Evolutionary conservation across 129 eudicot genomes (phyloP).

Genomic region (Saussurea involucrata): DNA sequence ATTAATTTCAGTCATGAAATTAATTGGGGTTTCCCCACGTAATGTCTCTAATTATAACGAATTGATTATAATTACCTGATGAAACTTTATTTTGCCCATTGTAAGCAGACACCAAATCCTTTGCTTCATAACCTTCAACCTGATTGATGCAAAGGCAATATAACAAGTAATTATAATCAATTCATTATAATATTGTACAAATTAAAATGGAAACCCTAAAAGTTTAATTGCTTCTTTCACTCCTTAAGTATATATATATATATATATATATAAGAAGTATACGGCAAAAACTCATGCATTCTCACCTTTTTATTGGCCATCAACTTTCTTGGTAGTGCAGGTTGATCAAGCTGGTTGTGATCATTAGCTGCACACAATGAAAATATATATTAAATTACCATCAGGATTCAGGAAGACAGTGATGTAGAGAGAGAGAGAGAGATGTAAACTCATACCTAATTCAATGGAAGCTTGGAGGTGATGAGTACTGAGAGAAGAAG

Average conservation of each 20-base stretch:
- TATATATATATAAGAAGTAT: no score
- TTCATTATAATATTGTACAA: not conserved
- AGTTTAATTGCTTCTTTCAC: not conserved
- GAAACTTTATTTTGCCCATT: conserved; percentile 1
- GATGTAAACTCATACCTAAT: conserved; percentile 6
- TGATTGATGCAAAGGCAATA: conserved; percentile 3
- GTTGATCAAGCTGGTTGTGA: conserved; percentile 12
- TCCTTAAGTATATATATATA: not conserved
- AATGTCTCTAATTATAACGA: not conserved
- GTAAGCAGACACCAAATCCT: conserved; percentile 6
- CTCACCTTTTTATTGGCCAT: conserved; percentile 8
- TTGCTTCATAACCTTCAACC: conserved; percentile 12
- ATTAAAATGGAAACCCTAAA: not conserved
- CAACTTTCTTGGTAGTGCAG: conserved; percentile 28
- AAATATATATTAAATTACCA: not conserved
- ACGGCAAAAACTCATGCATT: not conserved
- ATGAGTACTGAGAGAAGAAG: conserved; percentile 19
- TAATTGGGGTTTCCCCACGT: conserved; percentile 1
- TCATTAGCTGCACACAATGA: conserved; percentile 8
- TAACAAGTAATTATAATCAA: no score
- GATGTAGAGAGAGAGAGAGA: not conserved
- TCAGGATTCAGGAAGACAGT: not conserved
- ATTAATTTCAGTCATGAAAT: not conserved
- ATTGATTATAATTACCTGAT: conserved; percentile 15
- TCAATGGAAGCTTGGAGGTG: conserved; percentile 26